Conservation (phyloP, 2,329 filamentous ascomycete genomes). For the Colletotrichum sublineola region DNA sequence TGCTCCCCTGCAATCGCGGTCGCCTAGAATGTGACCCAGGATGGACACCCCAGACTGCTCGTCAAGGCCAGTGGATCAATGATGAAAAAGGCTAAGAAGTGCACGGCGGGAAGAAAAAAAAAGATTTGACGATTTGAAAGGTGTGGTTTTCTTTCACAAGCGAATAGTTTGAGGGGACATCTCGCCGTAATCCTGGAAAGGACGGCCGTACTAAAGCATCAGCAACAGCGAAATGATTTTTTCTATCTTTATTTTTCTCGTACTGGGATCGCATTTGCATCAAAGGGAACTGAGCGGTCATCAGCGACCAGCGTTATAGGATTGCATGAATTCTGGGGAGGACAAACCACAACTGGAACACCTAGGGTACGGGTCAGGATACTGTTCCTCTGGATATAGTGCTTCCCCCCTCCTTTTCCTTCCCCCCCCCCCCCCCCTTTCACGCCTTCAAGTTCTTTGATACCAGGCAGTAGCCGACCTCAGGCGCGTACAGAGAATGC, state of each 20-base stretch:
- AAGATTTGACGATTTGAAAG: slow-evolving; percentile 13
- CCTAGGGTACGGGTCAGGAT: slow-evolving; percentile 30
- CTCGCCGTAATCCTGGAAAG: slow-evolving; percentile 36
- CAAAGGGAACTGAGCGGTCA: slow-evolving; percentile 23
- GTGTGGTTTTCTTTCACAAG: slow-evolving; percentile 26
- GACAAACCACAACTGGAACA: slow-evolving; percentile 23
- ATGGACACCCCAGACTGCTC: not conserved
- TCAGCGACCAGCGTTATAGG: slow-evolving; percentile 39
- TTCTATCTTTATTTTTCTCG: not conserved
- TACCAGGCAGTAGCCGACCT: slow-evolving; percentile 34
- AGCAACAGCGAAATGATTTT: slow-evolving; percentile 41
- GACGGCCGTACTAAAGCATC: slow-evolving; percentile 39
- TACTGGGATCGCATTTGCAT: slow-evolving; percentile 36
- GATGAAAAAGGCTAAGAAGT: slow-evolving; percentile 18
- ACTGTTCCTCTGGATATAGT: slow-evolving; percentile 13
- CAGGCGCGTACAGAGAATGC: slow-evolving; percentile 3
- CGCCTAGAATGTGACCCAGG: slow-evolving; percentile 30
- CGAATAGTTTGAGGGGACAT: slow-evolving; percentile 35
- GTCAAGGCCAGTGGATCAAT: slow-evolving; percentile 15
- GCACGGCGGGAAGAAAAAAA: slow-evolving; percentile 14
- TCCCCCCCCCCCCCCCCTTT: not conserved
- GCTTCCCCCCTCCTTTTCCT: not conserved
- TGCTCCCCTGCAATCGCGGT: slow-evolving; percentile 49
- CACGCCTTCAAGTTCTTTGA: slow-evolving; percentile 15
- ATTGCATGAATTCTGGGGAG: slow-evolving; percentile 34